phyloP scores from a whole-genome alignment of 495 filamentous ascomycete genomes.

The Astrocystis sublimbata region DNA sequence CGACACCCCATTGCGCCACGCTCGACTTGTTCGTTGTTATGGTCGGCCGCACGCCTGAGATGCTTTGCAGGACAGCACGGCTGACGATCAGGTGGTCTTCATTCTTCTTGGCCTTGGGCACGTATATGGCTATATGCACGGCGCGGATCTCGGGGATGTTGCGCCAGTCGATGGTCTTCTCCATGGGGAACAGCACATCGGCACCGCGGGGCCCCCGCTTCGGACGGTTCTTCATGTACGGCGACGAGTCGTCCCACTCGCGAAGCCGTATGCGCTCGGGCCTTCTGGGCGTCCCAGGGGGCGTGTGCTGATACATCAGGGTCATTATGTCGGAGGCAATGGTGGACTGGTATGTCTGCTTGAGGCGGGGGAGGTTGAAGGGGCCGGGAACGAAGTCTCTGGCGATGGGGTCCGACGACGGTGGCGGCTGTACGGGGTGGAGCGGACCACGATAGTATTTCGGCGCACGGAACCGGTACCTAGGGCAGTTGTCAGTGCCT shows the following conservation, averaged over 20 bases:
- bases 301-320: constrained; percentile 77
- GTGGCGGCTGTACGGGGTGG: constrained; percentile 85
- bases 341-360: constrained; percentile 86
- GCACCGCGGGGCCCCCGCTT: constrained; percentile 76
- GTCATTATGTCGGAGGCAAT: constrained; percentile 88
- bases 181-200: constrained; percentile 64
- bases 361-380: constrained; percentile 82
- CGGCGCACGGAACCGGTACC: constrained; percentile 90
- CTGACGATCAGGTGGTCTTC: constrained; percentile 73
- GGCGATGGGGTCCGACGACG: constrained; percentile 79
- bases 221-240: constrained; percentile 89
- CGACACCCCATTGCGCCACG: constrained; percentile 63
- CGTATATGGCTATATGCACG: constrained; percentile 77
- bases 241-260: constrained; percentile 83
- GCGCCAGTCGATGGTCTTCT: constrained; percentile 75
- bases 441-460: constrained; percentile 92
- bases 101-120: constrained; percentile 61
- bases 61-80: constrained; percentile 78
- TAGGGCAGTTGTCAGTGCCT: constrained; percentile 37
- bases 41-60: constrained; percentile 73
- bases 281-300: constrained; percentile 68
- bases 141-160: constrained; percentile 82
- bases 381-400: constrained; percentile 90
- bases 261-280: constrained; percentile 71
- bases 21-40: constrained; percentile 67